A percentile compares a stretch with the other conserved stretches of the same genome.
Conservation (phyloP, 2,329 filamentous ascomycete species). For the Pestalotiopsis sp. region DNA sequence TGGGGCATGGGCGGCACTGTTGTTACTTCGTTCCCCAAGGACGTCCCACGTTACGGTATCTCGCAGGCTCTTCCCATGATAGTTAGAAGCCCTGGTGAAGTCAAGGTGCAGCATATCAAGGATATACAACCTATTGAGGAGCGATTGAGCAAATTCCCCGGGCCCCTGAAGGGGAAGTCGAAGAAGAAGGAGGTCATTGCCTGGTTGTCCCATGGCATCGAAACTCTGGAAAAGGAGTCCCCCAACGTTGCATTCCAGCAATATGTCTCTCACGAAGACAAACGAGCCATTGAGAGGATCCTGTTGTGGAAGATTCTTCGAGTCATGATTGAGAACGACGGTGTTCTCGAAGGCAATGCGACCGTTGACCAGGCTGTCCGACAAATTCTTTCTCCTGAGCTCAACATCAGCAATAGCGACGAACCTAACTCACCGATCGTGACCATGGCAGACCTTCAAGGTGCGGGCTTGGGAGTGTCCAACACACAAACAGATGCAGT, state of each 20-base stretch:
- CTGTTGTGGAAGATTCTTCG: conserved; percentile 87
- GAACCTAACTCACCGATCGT: conserved; percentile 28
- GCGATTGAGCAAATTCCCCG: conserved; percentile 80
- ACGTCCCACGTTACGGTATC: conserved; percentile 83
- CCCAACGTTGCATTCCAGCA: conserved; percentile 53
- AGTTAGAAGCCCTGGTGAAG: conserved; percentile 79
- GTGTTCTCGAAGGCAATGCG: conserved; percentile 72
- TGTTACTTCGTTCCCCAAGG: conserved; percentile 84
- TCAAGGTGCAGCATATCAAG: conserved; percentile 77
- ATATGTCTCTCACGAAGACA: conserved; percentile 62
- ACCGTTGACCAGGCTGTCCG: conserved; percentile 76
- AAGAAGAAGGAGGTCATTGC: conserved; percentile 92
- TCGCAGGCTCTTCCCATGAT: conserved; percentile 76
- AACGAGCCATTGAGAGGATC: conserved; percentile 77
- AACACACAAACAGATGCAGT: conserved; percentile 65
- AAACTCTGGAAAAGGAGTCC: conserved; percentile 65
- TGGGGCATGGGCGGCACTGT: conserved; percentile 88
- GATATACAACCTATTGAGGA: conserved; percentile 74
- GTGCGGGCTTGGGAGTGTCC: conserved; percentile 38
- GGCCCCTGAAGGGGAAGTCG: conserved; percentile 83
- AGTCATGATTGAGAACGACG: conserved; percentile 85
- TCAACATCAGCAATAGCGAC: conserved; percentile 30
- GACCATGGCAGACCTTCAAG: conserved; percentile 40
- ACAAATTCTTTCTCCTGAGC: conserved; percentile 69
- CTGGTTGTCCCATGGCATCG: conserved; percentile 81